These are phyloP conservation scores for Scalesia atractyloides DNA, from an alignment of 129 eudicot genomes.

Conservation along the genomic window DNA sequence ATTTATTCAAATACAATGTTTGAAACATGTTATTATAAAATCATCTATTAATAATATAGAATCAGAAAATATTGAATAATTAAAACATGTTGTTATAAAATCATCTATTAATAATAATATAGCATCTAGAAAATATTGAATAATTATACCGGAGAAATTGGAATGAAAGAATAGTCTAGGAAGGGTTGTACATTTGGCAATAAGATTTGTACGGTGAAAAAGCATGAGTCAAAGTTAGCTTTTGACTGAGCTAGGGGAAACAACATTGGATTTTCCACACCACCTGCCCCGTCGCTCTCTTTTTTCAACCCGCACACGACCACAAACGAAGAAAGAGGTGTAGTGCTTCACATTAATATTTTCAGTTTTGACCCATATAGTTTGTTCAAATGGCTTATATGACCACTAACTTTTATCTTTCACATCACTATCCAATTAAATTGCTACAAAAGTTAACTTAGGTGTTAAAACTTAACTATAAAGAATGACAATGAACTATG, in stretches of 20 bases:
- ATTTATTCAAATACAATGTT: too few relatives aligned
- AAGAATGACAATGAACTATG: neutral
- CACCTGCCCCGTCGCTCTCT: conserved; percentile 10
- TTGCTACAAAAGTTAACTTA: neutral
- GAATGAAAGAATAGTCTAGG: neutral
- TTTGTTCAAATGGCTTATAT: neutral
- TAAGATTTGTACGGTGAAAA: conserved; percentile 2
- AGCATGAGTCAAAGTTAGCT: conserved; percentile 27
- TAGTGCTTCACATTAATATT: neutral
- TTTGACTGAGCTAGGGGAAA: conserved; percentile 28
- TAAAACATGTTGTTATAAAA: too few relatives aligned
- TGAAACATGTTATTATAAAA: neutral
- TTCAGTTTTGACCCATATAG: neutral
- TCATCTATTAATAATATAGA: neutral
- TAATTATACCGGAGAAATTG: neutral
- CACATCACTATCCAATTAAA: neutral
- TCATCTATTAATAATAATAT: neutral
- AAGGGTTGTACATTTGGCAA: neutral
- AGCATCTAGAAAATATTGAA: neutral
- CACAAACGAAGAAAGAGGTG: conserved; percentile 15
- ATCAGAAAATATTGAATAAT: neutral
- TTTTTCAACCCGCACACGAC: conserved; percentile 25
- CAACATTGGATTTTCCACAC: conserved; percentile 26
- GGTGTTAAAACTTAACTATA: neutral
- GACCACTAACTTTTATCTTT: neutral